A percentile compares a stretch with the other conserved stretches of the same genome.
Conservation (phyloP, 2,329 filamentous ascomycete genomes). For the Bipolaris victoriae region DNA sequence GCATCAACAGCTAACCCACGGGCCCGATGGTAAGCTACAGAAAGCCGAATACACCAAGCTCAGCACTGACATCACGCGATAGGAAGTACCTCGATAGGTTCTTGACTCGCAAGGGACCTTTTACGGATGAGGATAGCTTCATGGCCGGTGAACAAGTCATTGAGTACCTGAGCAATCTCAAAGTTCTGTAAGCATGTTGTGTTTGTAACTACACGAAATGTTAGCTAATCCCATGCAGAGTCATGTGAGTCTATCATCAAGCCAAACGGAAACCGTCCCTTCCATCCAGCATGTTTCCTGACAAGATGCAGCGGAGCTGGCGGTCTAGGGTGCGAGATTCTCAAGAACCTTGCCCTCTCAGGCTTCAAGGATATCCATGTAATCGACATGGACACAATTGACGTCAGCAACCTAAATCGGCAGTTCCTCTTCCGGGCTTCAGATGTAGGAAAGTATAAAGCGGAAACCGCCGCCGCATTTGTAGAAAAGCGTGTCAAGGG, state of each 20-base stretch:
- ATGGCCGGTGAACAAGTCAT: slow-evolving; percentile 60
- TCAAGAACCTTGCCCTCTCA: slow-evolving; percentile 94
- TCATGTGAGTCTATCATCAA: slow-evolving; percentile 45
- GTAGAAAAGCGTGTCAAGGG: slow-evolving; percentile 89
- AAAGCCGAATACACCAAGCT: slow-evolving; percentile 1
- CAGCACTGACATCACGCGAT: slow-evolving; percentile 30
- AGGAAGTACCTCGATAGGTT: slow-evolving; percentile 88
- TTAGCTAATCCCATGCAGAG: slow-evolving; percentile 37
- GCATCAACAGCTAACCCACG: slow-evolving; percentile 30
- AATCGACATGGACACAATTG: slow-evolving; percentile 99
- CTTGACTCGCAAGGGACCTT: slow-evolving; percentile 77
- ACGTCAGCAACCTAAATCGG: slow-evolving; percentile 96
- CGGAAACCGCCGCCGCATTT: slow-evolving; percentile 88
- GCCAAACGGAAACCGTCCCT: background rate
- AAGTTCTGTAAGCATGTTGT: slow-evolving; percentile 67
- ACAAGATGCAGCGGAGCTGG: slow-evolving; percentile 79
- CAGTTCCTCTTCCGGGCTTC: slow-evolving; percentile 93
- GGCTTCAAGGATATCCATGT: slow-evolving; percentile 98
- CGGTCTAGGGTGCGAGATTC: slow-evolving; percentile 91
- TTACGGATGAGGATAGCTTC: slow-evolving; percentile 67
- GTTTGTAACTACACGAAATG: background rate
- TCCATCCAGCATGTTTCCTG: slow-evolving; percentile 3
- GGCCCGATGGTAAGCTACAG: slow-evolving; percentile 53
- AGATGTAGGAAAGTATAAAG: slow-evolving; percentile 93
- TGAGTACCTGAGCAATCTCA: slow-evolving; percentile 42